phyloP scores from a whole-genome alignment of 305 asterid genomes.

The Fraxinus floribunda region DNA sequence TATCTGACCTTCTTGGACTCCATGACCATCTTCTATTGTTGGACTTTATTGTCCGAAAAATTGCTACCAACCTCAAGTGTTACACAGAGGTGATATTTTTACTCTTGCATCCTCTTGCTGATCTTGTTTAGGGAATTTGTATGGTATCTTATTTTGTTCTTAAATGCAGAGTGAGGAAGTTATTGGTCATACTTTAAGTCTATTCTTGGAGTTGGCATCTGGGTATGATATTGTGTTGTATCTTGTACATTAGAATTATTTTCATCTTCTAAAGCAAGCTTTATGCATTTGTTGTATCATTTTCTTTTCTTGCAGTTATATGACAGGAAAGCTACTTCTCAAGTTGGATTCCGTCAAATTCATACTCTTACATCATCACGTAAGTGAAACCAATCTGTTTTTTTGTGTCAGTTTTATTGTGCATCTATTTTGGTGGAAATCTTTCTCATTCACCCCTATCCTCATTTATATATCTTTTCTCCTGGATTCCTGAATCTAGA shows the following conservation, averaged over 20 bases:
- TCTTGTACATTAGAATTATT: not conserved
- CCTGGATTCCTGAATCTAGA: constrained; percentile 43
- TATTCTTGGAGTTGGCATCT: constrained; percentile 92
- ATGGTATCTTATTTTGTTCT: constrained; percentile 25
- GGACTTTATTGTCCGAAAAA: constrained; percentile 80
- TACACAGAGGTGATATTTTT: constrained; percentile 63
- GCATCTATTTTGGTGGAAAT: constrained; percentile 14
- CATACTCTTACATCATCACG: constrained; percentile 79
- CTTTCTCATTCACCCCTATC: constrained; percentile 11
- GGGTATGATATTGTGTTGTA: constrained; percentile 56
- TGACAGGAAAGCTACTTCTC: constrained; percentile 93
- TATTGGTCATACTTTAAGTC: constrained; percentile 81
- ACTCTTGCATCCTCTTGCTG: constrained; percentile 16
- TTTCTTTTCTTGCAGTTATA: constrained; percentile 56
- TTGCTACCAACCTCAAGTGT: constrained; percentile 89
- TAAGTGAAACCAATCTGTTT: constrained; percentile 32
- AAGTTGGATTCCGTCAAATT: constrained; percentile 92
- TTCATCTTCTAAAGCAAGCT: constrained; percentile 8
- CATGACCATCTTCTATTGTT: constrained; percentile 86
- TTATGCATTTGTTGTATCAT: constrained; percentile 3
- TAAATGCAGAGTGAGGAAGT: constrained; percentile 83
- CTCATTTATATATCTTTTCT: constrained; percentile 16
- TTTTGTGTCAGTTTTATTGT: not conserved
- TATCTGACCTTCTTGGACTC: constrained; percentile 95
- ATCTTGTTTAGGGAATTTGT: constrained; percentile 19